phyloP scores from a whole-genome alignment of 2,329 filamentous ascomycete species.

The Stromatinia cepivora region DNA sequence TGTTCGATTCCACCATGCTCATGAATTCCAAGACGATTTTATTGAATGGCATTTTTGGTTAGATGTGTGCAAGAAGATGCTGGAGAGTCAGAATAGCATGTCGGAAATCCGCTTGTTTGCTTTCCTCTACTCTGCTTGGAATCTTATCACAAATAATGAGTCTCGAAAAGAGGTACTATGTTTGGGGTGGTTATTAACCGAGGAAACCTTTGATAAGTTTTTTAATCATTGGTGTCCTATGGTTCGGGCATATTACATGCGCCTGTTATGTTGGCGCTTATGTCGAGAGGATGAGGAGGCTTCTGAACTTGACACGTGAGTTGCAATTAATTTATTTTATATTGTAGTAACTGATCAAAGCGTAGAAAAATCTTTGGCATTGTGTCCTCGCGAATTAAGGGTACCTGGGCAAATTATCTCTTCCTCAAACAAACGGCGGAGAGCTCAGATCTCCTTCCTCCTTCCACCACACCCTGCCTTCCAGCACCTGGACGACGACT shows the following conservation, averaged over 20 bases:
- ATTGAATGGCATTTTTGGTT: slow-evolving; percentile 70
- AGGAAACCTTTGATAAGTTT: slow-evolving; percentile 62
- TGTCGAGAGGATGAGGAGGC: slow-evolving; percentile 60
- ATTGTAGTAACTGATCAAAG: slow-evolving; percentile 32
- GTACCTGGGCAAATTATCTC: slow-evolving; percentile 64
- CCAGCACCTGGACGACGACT: slow-evolving; percentile 68
- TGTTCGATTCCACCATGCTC: slow-evolving; percentile 56
- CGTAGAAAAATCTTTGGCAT: slow-evolving; percentile 57
- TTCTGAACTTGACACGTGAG: slow-evolving; percentile 56
- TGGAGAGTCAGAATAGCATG: slow-evolving; percentile 69
- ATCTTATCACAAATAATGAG: slow-evolving; percentile 55
- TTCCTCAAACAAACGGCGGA: slow-evolving; percentile 59
- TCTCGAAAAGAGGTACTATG: slow-evolving; percentile 61
- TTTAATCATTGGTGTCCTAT: slow-evolving; percentile 78
- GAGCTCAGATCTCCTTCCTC: slow-evolving; percentile 48
- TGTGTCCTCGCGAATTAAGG: slow-evolving; percentile 56
- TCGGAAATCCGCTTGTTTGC: slow-evolving; percentile 69
- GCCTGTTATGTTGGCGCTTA: slow-evolving; percentile 69
- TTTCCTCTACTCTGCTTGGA: slow-evolving; percentile 67
- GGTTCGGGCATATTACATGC: slow-evolving; percentile 75
- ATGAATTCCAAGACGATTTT: slow-evolving; percentile 43
- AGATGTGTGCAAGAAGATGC: slow-evolving; percentile 65
- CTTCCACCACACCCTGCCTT: slow-evolving; percentile 65
- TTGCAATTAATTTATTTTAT: slow-evolving; percentile 28
- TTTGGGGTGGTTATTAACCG: slow-evolving; percentile 61